Base-by-base conservation (phyloP, 1,284 basidiomycete species). In the Irpex sp. region DNA sequence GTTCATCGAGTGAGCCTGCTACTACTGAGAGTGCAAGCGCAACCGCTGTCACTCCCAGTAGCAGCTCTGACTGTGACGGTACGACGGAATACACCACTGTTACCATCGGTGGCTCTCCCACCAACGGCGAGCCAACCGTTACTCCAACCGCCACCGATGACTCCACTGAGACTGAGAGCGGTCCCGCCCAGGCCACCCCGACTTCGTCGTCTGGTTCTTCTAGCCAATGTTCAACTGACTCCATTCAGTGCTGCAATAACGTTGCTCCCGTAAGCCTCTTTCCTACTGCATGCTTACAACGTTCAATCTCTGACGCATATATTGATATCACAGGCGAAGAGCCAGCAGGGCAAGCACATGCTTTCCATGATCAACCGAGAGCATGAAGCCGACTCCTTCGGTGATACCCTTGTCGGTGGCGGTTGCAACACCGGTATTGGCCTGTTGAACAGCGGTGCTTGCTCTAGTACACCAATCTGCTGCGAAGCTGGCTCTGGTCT, bases 51-150 rank as follows among this genome's bases (percentile, higher is more conserved):
- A 7, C 53, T 5, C 8, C 31, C 19, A 31, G 11, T 15, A 36
- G 26, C 26, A 55, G 26, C 31, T 35, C 53, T 17, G 13, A 55
- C 17, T 51, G 49, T 26, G 49, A 51, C 19, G 49, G 49, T 9
- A 21, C 49, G 26, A 55, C 53, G n/a, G 53, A 55, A 21, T 55
- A 55, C 53, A 55, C 53, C 8, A 55, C 53, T 31, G 53, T 55
- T 4, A 55, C 53, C 17, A 31, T 55, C 49, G 17, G 3, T 46
- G 49, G 17, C 49, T 15, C 17, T 17, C 50, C 50, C 19, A 53
- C 17, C 50, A 17, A 53, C 50, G n/a, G 15, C 50, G 50, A 19
- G 11, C 21, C 50, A 33, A 33, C 50, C 19, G 21, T 19, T 11
- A 21, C 26, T 8, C 13, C 53, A 11, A 19, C 26, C 26, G 17